Evolutionary conservation across 2,329 filamentous ascomycete species (phyloP), one percentile per base, ranked within the genome.

Genomic region (Ramularia endophylla): DNA sequence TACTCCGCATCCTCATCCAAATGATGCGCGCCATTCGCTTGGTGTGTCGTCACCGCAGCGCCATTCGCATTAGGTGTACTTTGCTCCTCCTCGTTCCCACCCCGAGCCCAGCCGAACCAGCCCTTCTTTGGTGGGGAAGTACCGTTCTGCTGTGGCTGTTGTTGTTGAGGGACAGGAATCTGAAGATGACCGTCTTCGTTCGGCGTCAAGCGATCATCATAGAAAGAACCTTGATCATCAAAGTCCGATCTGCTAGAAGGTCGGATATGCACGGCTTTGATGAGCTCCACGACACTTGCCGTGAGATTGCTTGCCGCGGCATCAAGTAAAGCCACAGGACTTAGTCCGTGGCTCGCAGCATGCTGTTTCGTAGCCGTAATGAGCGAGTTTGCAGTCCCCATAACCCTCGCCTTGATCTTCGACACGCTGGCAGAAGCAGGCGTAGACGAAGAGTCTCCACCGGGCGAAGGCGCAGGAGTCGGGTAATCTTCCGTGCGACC

Each of bases 321-420:
- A 63, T 98, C 92, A 16, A 98, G 72, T 3, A 98, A 69, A 5
- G 87, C 94, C n/a, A 98, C 83, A 0, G 92, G 92, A 1, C 87
- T 90, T 22, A 98, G 77, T 20, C 92, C 92, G 15, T 79, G 81
- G 1, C 87, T 82, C 8, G 79, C 76, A 25, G 85, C 83, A 63
- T 92, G 95, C 59, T 95, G 95, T 69, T 94, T 95, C 25, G 87
- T 84, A 1, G 90, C 87, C 2, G 90, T 97, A 57, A 97, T 95
- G 43, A 98, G 73, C 58, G 90, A 92, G 71, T 97, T 97, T 36
- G 92, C 89, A 1, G 90, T 94, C 2, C 84, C 83, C n/a, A 88
- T 94, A 3, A 97, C 84, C 44, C 83, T 83, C 36, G 78, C 76
- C 65, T 87, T 94, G 46, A 94, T 74, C 27, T 54, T 55, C 15